Base-by-base conservation (phyloP, 768 basidiomycete genomes). In the Mycena galopus region DNA sequence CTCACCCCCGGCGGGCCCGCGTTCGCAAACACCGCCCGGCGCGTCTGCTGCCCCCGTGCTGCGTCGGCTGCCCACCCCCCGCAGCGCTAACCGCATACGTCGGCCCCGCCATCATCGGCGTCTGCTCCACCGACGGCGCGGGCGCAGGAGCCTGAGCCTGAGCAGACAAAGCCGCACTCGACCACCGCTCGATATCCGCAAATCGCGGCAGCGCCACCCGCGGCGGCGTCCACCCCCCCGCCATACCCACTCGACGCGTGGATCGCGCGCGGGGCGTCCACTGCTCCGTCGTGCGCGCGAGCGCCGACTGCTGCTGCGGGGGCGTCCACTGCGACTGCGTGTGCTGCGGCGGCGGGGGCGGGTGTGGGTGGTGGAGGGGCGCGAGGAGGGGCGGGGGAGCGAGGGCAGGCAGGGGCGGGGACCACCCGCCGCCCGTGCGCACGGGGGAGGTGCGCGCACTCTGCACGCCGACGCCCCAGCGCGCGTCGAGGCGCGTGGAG, bases 1-100 rank as follows among this genome's bases (percentile, higher is more conserved):
- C 90, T 90, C 65, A 94, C 92, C 4, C 94, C 94, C 1, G 94
- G 93, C 30, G 94, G 94, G 30, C 94, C 94, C 9, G 94, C 94
- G 74, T 96, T 96, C 47, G 94, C 94, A 79, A 95, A 95, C 17
- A 92, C 90, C 61, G 92, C 92, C 14, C 69, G 89, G 85, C 19
- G 87, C 89, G 16, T 91, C 83, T 65, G 83, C 79, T n/a, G n/a
- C n/a, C n/a, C n/a, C n/a, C n/a, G 75, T 80, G 58, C 27, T 25
- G 27, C 51, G 44, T 69, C 23, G 37, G 47, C 71, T 35, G 37
- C 29, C 67, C 67, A 68, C 73, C 58, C 71, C 74, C 33, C 75
- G 77, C 63, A 68, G 70, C 44, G 39, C n/a, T 25, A n/a, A n/a
- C n/a, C n/a, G n/a, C 2, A 27, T 25, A 27, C 47, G 50, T 1